Base-by-base conservation (phyloP, 345 rosid species). In the Salix arbutifolia region DNA sequence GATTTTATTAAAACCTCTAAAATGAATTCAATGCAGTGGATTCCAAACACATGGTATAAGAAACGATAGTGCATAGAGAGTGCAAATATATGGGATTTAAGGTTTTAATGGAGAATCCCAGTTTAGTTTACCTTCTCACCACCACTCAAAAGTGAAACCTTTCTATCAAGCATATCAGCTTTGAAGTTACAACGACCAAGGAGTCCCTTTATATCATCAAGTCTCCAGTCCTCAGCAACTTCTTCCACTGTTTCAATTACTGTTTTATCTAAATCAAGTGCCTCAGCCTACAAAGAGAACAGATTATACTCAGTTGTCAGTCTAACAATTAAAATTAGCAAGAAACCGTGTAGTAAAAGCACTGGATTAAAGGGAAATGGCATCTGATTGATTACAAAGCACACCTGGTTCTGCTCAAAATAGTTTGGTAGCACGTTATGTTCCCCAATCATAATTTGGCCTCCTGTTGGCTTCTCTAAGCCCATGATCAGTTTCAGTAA, bases 171-270 rank as follows among this genome's bases (percentile, higher is more conserved):
- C 97, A 93, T 95, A 78, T 95, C 96, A 16, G 91, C 90, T 85
- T 95, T 95, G 89, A 95, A 95, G 87, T 95, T 95, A 79, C 97
- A 95, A 28, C 97, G 97, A 28, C 99, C 99, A 74, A 95, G 94
- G 28, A 95, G 97, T 33, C 98, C 99, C 86, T 91, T 95, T 56
- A 95, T 88, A 83, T 95, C 97, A 81, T 95, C 99, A 79, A 88
- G 80, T 81, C 88, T 93, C 99, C 99, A 95, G 76, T 95, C 98
- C 82, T 90, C 92, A 12, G 98, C 96, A 78, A 83, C 98, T 81
- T 95, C 99, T 67, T 65, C 88, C 72, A 93, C 99, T 21, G 96
- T 95, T 83, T 95, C 86, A 53, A 95, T 87, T 67, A 93, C 99
- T 60, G 97, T 89, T 82, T 93, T 93, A 64, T 90, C 91, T 82